phyloP scores from a whole-genome alignment of 305 asterid genomes.

The Fraxinus sp. region DNA sequence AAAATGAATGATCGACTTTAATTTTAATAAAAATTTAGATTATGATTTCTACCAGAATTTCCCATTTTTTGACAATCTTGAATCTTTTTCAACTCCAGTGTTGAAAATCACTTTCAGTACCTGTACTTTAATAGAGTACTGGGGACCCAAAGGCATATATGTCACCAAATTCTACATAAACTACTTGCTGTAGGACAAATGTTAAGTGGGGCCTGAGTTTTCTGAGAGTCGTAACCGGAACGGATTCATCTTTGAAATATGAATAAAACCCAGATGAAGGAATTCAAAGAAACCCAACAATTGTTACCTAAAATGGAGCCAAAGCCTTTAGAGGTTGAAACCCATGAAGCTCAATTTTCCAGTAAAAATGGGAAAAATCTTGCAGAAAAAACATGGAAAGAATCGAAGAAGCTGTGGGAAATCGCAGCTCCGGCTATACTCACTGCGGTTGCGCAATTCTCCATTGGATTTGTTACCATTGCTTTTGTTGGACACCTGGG shows the following conservation, averaged over 20 bases:
- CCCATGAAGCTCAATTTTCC: not conserved
- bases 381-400: conserved; percentile 35
- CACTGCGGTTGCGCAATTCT: conserved; percentile 64
- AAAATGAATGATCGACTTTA: too few relatives aligned
- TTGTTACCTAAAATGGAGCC: conserved; percentile 38
- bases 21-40: too few relatives aligned
- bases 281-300: conserved; percentile 32
- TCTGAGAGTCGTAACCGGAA: not conserved
- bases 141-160: not conserved
- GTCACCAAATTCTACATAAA: not conserved
- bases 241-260: not conserved
- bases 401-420: conserved; percentile 62
- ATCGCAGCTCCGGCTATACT: conserved; percentile 72
- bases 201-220: conserved; percentile 10
- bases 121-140: not conserved
- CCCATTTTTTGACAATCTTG: not conserved
- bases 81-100: not conserved
- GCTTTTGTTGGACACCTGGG: conserved; percentile 80
- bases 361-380: not conserved
- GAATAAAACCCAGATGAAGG: conserved; percentile 16
- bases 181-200: not conserved
- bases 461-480: conserved; percentile 54
- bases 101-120: not conserved
- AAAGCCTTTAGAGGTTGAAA: conserved; percentile 28
- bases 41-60: not conserved